These are phyloP conservation scores for Pyrenochaeta sp. DNA, from an alignment of 2,329 filamentous ascomycete genomes.

Conservation along the genomic window DNA sequence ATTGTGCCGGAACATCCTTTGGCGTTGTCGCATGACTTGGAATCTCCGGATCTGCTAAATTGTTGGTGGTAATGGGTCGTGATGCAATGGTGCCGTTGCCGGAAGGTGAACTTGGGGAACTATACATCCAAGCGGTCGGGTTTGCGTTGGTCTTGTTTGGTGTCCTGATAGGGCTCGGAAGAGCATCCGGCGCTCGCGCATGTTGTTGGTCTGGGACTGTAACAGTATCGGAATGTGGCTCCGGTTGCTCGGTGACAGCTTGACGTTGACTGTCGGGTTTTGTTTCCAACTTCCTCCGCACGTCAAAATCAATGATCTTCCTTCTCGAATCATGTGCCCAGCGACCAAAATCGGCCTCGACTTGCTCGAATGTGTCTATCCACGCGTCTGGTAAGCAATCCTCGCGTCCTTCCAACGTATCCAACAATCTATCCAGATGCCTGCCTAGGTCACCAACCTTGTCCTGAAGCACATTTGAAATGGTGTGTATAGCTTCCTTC, in stretches of 20 bases:
- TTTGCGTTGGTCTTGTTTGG: background rate
- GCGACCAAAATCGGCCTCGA: conserved; percentile 78
- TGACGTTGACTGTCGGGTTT: conserved; percentile 5
- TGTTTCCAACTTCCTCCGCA: conserved; percentile 34
- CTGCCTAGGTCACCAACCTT: conserved; percentile 75
- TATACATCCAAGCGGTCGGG: too few species aligned
- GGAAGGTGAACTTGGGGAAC: too few species aligned
- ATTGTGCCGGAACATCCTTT: background rate
- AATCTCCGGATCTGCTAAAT: too few species aligned
- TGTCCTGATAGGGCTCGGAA: background rate
- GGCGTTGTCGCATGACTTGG: background rate
- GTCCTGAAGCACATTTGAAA: conserved; percentile 69
- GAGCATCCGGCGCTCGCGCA: background rate
- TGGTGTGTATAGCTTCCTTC: conserved; percentile 55
- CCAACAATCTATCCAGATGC: conserved; percentile 83
- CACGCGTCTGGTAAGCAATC: conserved; percentile 87
- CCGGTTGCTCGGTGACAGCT: conserved; percentile 4
- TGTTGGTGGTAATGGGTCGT: too few species aligned
- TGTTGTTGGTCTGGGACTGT: conserved; percentile 1
- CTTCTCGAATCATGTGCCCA: conserved; percentile 84
- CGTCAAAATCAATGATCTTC: conserved; percentile 72
- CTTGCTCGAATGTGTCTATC: conserved; percentile 83
- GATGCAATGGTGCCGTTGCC: too few species aligned
- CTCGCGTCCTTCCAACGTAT: conserved; percentile 80
- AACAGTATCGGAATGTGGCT: conserved; percentile 16